Base-by-base conservation (phyloP, 805 yeast genomes). In the Allodekkera sacchari region DNA sequence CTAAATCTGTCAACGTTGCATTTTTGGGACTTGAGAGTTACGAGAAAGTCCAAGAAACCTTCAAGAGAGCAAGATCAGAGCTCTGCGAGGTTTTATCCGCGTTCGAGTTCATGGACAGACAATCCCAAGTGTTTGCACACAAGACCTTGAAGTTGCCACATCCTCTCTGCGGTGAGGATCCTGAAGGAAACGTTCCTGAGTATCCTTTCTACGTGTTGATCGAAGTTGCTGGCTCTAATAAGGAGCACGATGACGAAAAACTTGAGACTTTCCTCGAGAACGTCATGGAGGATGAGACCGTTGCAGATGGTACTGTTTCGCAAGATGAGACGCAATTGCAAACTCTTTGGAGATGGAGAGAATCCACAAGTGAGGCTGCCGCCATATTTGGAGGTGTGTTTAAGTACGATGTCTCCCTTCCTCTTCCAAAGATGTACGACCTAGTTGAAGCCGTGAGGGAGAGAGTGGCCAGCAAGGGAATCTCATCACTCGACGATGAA, bases 261-360 rank as follows among this genome's bases (percentile, higher is more conserved):
- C 67, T 92, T 35, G 95, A 85, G 53, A 53, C 70, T 0, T 92
- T 92, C 56, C 66, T 92, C 51, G 97, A 87, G 44, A 63, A 63
- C 19, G 80, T 79, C 11, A 82, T 92, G 85, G 95, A 83, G 55
- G 70, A 73, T 19, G 97, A 80, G 31, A 55, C 77, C 28, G 88
- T 92, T 20, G 64, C 68, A n/a, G 97, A 92, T 56, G 98, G 98
- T 50, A 88, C 85, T 25, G 82, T 92, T 42, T 95, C 98, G 6
- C 95, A 87, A 57, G 96, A 88, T 55, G 96, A 84, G 60, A 67
- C 92, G 2, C 97, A 92, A 58, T 59, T 83, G 37, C 67, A 66
- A 38, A 76, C 75, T 34, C 68, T 92, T 46, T 92, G 98, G 98
- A 64, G 77, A 21, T 92, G 97, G 97, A 77, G 98, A 62, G 98